These are phyloP conservation scores for Solanum boliviense DNA, from an alignment of 257 asterid species.

Conservation along the genomic window DNA sequence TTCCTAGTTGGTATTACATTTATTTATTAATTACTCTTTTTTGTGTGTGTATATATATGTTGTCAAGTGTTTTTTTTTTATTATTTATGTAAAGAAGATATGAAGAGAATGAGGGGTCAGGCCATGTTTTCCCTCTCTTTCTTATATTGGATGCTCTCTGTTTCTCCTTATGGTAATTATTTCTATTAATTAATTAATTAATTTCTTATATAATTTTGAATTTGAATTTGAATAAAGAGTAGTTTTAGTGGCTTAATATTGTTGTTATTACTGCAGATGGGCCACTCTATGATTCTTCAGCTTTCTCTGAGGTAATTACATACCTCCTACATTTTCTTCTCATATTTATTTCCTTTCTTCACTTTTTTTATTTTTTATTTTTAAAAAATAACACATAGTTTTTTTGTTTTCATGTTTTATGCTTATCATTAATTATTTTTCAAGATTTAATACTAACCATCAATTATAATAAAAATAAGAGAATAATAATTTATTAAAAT, in stretches of 20 bases:
- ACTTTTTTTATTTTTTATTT: neutral
- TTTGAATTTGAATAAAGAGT: neutral
- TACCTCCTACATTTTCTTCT: neutral
- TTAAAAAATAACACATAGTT: neutral
- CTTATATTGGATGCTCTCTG: conserved; percentile 1
- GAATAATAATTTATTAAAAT: too few relatives aligned
- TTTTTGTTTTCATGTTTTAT: neutral
- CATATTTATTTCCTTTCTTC: neutral
- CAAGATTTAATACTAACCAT: neutral
- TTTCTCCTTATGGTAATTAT: neutral
- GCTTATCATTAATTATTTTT: neutral
- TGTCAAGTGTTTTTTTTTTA: neutral
- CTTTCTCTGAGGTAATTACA: conserved; percentile 44
- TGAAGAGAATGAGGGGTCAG: conserved; percentile 10
- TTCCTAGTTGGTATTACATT: neutral
- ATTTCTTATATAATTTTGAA: neutral
- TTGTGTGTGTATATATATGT: neutral
- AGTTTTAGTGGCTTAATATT: neutral
- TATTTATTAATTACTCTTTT: neutral
- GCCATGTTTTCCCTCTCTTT: conserved; percentile 5
- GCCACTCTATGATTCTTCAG: conserved; percentile 71
- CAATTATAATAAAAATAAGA: too few relatives aligned
- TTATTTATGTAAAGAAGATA: neutral
- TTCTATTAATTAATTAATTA: neutral
- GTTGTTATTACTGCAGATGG: conserved; percentile 44